Evolutionary conservation across 148 eudicot species (phyloP).

Genomic region (Rheum nobile): DNA sequence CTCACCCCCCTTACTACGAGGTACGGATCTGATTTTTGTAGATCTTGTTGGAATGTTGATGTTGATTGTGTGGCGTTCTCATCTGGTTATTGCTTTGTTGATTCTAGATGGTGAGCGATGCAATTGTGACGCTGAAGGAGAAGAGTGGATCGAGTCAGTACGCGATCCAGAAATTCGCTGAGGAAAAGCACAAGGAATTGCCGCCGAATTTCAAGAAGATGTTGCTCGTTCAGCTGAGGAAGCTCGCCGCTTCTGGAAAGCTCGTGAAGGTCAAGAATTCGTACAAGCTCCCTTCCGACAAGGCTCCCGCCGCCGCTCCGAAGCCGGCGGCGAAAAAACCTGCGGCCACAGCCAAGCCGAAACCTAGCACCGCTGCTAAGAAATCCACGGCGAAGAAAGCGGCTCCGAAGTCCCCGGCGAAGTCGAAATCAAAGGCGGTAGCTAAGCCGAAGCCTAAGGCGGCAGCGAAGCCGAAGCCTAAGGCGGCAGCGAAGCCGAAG

Average conservation of each 20-base stretch:
- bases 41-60: not conserved
- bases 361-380: not conserved
- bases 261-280: slow-evolving; percentile 26
- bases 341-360: not conserved
- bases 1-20: slow-evolving; percentile 26
- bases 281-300: slow-evolving; percentile 20
- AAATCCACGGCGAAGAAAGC: slow-evolving; percentile 8
- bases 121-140: slow-evolving; percentile 23
- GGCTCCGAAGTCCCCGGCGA: slow-evolving; percentile 4
- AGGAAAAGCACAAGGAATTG: slow-evolving; percentile 22
- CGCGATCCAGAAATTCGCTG: slow-evolving; percentile 26
- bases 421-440: not conserved
- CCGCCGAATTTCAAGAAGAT: slow-evolving; percentile 19
- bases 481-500: not conserved
- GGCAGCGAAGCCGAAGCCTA: not conserved
- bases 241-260: slow-evolving; percentile 16
- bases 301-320: slow-evolving; percentile 5
- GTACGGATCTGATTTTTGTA: slow-evolving; percentile 1
- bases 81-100: slow-evolving; percentile 1
- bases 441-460: not conserved
- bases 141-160: slow-evolving; percentile 24
- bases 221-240: slow-evolving; percentile 17
- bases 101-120: slow-evolving; percentile 27
- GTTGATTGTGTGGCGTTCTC: not conserved
- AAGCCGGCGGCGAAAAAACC: slow-evolving; percentile 11